These are phyloP conservation scores for Cylindrodendrum hubeiense DNA, from an alignment of 2,329 filamentous ascomycete genomes.

Conservation along the genomic window DNA sequence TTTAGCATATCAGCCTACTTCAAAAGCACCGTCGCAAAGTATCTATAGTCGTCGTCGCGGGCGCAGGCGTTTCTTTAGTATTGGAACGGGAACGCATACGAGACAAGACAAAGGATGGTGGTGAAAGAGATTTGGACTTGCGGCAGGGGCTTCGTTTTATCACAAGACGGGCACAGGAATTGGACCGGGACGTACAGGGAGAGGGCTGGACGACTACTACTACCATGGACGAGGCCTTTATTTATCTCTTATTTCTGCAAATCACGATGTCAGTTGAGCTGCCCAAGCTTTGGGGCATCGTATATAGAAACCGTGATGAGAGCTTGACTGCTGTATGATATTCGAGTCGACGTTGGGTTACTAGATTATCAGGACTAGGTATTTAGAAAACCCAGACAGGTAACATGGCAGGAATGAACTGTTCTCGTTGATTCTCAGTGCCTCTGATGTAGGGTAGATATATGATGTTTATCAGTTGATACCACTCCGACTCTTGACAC, in stretches of 20 bases:
- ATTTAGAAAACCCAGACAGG: too few species aligned
- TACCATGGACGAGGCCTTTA: constrained; percentile 12
- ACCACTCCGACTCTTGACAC: too few species aligned
- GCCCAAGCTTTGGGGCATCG: neutral
- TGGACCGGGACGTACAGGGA: constrained; percentile 21
- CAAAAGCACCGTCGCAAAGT: constrained; percentile 17
- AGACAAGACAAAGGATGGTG: constrained; percentile 16
- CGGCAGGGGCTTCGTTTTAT: constrained; percentile 13
- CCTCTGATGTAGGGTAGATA: too few species aligned
- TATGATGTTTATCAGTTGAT: too few species aligned
- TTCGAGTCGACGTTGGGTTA: neutral
- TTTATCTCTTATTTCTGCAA: constrained; percentile 18
- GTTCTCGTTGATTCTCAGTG: neutral
- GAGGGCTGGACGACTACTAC: constrained; percentile 4
- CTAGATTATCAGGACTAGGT: too few species aligned
- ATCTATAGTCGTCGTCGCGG: constrained; percentile 26
- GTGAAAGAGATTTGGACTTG: constrained; percentile 25
- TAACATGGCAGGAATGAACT: too few species aligned
- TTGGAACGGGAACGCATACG: constrained; percentile 23
- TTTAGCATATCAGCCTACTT: constrained; percentile 26
- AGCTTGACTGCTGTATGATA: neutral
- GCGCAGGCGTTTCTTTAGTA: constrained; percentile 25
- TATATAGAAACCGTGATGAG: constrained; percentile 2
- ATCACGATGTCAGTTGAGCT: constrained; percentile 8
- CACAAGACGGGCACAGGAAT: constrained; percentile 16